Percentiles rank a stretch among this genome's conserved stretches.
Conservation (phyloP, 176 grass and related monocot genomes). For the Areca catechu region DNA sequence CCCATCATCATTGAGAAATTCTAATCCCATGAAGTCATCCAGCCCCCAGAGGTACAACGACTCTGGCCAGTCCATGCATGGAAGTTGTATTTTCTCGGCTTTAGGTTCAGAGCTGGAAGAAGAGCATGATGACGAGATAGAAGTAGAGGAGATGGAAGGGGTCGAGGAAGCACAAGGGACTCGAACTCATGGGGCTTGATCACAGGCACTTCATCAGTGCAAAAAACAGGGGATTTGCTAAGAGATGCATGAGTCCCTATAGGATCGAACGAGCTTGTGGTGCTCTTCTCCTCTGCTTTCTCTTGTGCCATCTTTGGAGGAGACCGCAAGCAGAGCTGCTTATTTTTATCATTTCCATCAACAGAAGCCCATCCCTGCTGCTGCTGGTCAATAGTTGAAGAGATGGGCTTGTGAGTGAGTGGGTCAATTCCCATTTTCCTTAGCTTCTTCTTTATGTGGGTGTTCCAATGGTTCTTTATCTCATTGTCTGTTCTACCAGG, state of each 20-base stretch:
- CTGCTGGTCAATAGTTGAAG: neutral
- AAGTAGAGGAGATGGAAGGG: neutral
- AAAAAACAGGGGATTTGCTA: slow-evolving; percentile 1
- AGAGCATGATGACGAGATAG: slow-evolving; percentile 41
- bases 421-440: slow-evolving; percentile 13
- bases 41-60: slow-evolving; percentile 13
- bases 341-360: neutral
- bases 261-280: neutral
- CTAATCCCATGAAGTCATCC: slow-evolving; percentile 43
- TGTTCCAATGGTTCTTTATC: slow-evolving; percentile 17
- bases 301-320: neutral
- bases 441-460: slow-evolving; percentile 16
- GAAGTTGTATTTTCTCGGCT: neutral
- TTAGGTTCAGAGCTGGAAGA: slow-evolving; percentile 24
- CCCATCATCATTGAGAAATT: slow-evolving; percentile 14
- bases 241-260: neutral
- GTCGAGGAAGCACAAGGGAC: neutral
- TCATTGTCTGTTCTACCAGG: slow-evolving; percentile 8
- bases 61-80: slow-evolving; percentile 1
- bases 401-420: neutral
- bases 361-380: neutral
- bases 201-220: slow-evolving; percentile 16
- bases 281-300: neutral
- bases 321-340: neutral
- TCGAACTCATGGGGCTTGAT: slow-evolving; percentile 3